Base-by-base conservation (phyloP, 768 basidiomycete genomes). In the Lactarius psammicola region DNA sequence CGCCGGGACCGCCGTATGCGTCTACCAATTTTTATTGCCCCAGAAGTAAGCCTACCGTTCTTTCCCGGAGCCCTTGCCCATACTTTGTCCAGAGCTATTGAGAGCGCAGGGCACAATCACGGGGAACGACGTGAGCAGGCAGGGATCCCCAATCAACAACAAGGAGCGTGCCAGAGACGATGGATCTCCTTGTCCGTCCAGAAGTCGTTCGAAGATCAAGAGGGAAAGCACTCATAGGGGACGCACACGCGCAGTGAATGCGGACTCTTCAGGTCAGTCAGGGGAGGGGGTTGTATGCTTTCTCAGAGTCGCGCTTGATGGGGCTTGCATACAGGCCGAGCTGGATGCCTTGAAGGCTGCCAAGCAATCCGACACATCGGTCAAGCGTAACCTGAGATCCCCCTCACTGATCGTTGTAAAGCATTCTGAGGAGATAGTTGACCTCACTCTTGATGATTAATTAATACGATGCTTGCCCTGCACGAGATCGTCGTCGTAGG, bases 401-500 rank as follows among this genome's bases (percentile, higher is more conserved):
- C 60, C 49, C 0, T 55, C 61, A 23, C 56, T 60, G 15, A 57
- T 57, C 20, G 56, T 61, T 10, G 34, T 65, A n/a, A n/a, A n/a
- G n/a, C n/a, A n/a, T n/a, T n/a, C n/a, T n/a, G n/a, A n/a, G n/a
- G n/a, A n/a, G n/a, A n/a, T n/a, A n/a, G n/a, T n/a, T n/a, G n/a
- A n/a, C n/a, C n/a, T n/a, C n/a, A n/a, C n/a, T n/a, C n/a, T 65
- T 6, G 64, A 60, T 3, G 64, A 60, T 17, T 65, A 53, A 60
- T 34, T 30, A 58, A 28, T 33, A n/a, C n/a, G n/a, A n/a, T n/a
- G n/a, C n/a, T 92, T 53, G 75, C 78, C 31, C 83, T 86, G 67
- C 78, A 86, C 31, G 84, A 88, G 64, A 78, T 97, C 54, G 78
- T 97, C 63, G 76, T 98, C 46, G 87, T 98, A 15, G 96, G 96